Evolutionary conservation across 306 rosid genomes (phyloP).

Genomic region (Cicer pinnatifidum): DNA sequence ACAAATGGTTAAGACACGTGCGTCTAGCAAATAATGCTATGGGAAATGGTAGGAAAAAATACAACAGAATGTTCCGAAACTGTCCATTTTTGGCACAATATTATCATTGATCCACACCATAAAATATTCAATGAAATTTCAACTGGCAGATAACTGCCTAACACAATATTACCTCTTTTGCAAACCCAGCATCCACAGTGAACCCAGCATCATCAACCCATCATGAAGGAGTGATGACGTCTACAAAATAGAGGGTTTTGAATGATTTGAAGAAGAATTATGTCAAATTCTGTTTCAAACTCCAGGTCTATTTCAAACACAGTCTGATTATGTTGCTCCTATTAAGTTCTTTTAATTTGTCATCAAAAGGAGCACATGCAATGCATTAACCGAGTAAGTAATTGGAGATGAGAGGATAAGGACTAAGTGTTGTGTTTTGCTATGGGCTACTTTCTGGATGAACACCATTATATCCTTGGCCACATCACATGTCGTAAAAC

Average conservation of each 20-base stretch:
- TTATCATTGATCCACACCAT: background rate
- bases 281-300: background rate
- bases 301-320: background rate
- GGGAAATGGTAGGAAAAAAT: background rate
- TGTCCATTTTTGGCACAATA: background rate
- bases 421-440: background rate
- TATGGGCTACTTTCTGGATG: background rate
- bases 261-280: background rate
- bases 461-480: background rate
- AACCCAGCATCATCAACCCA: conserved; percentile 14
- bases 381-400: no score
- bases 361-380: background rate
- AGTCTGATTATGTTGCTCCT: background rate
- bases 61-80: conserved; percentile 5
- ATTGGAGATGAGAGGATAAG: no score
- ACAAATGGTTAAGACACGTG: background rate
- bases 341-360: background rate
- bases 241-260: background rate
- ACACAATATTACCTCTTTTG: background rate
- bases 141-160: background rate
- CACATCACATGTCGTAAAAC: background rate
- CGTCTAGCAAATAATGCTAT: conserved; percentile 2
- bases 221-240: background rate
- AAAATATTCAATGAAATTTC: conserved; percentile 7
- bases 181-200: background rate